Conservation (phyloP, 2,329 filamentous ascomycete species). For the Alternaria gansuensis region DNA sequence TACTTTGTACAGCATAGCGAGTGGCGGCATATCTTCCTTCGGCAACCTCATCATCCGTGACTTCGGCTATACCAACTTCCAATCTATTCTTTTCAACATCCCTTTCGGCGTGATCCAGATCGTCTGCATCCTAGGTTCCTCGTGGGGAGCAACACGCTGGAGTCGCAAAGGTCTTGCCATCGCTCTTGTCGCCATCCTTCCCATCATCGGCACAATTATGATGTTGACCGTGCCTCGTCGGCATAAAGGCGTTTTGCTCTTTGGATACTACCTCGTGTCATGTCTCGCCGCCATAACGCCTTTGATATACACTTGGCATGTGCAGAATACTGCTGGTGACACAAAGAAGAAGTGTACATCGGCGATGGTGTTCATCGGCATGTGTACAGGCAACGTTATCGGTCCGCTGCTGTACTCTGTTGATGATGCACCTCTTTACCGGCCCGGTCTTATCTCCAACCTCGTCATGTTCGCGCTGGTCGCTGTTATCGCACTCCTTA, state of each 20-base stretch:
- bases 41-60: slow-evolving; percentile 66
- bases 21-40: slow-evolving; percentile 69
- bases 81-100: slow-evolving; percentile 67
- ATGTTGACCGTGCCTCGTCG: slow-evolving; percentile 60
- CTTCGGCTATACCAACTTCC: slow-evolving; percentile 64
- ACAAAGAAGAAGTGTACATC: slow-evolving; percentile 52
- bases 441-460: slow-evolving; percentile 47
- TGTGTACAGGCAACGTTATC: slow-evolving; percentile 52
- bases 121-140: slow-evolving; percentile 59
- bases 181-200: slow-evolving; percentile 60
- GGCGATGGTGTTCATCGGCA: slow-evolving; percentile 49
- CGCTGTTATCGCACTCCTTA: slow-evolving; percentile 40
- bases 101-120: slow-evolving; percentile 65
- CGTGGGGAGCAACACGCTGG: slow-evolving; percentile 62
- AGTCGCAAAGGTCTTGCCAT: slow-evolving; percentile 64
- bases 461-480: slow-evolving; percentile 49
- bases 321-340: slow-evolving; percentile 52
- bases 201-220: slow-evolving; percentile 61
- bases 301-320: slow-evolving; percentile 51
- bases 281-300: slow-evolving; percentile 50
- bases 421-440: slow-evolving; percentile 48
- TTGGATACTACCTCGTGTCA: slow-evolving; percentile 62
- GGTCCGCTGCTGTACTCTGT: slow-evolving; percentile 50
- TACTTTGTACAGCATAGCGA: slow-evolving; percentile 59
- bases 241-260: slow-evolving; percentile 60